Evolutionary conservation across 768 basidiomycete species (phyloP).

Genomic region (Kwoniella newhampshirensis): DNA sequence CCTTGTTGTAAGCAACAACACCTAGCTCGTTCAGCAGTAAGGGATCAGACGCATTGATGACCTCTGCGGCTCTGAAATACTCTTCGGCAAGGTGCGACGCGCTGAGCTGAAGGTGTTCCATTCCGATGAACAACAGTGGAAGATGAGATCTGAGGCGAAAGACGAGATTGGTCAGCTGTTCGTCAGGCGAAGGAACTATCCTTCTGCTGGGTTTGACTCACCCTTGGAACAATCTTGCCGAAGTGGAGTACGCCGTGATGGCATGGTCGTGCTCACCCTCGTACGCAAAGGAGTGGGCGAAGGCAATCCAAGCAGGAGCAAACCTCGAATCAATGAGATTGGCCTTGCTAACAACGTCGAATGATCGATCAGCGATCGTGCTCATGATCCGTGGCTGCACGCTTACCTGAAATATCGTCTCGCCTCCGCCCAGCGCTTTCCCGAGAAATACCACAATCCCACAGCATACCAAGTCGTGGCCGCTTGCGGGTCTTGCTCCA

Average conservation of each 20-base stretch:
- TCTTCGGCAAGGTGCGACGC: slow-evolving; percentile 81
- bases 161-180: neutral
- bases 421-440: slow-evolving; percentile 83
- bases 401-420: slow-evolving; percentile 88
- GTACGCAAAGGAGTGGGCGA: slow-evolving; percentile 93
- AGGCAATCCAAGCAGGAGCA: slow-evolving; percentile 94
- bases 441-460: slow-evolving; percentile 90
- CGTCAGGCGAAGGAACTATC: no score
- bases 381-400: neutral
- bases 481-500: slow-evolving; percentile 88
- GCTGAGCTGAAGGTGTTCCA: slow-evolving; percentile 92
- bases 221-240: slow-evolving; percentile 92
- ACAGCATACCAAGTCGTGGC: slow-evolving; percentile 98
- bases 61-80: slow-evolving; percentile 74
- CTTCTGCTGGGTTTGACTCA: slow-evolving; percentile 48
- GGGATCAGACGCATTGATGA: slow-evolving; percentile 82
- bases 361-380: slow-evolving; percentile 4
- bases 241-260: slow-evolving; percentile 96
- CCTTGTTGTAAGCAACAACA: slow-evolving; percentile 84
- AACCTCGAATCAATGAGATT: slow-evolving; percentile 95
- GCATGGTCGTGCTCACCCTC: slow-evolving; percentile 99
- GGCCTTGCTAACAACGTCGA: slow-evolving; percentile 68
- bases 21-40: slow-evolving; percentile 87
- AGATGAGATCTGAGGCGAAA: slow-evolving; percentile 77
- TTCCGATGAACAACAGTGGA: slow-evolving; percentile 91